Conservation (phyloP, 495 filamentous ascomycete species). For the Diplogelasinospora grovesii region DNA sequence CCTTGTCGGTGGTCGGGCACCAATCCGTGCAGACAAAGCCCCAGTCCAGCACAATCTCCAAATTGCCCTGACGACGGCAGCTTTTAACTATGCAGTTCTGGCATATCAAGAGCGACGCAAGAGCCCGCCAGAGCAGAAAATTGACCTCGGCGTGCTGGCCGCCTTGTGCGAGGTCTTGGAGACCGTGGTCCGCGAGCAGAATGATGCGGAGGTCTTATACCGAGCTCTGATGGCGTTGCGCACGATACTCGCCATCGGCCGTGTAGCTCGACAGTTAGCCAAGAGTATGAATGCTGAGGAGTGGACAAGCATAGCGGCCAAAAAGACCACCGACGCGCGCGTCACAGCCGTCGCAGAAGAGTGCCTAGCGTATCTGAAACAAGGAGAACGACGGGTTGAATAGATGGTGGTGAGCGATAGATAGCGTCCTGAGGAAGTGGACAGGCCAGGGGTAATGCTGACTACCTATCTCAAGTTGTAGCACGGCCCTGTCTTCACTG, state of each 20-base stretch:
- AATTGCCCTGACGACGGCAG: slow-evolving; percentile 73
- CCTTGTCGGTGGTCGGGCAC: slow-evolving; percentile 39
- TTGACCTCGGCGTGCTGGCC: slow-evolving; percentile 12
- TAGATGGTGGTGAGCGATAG: background rate
- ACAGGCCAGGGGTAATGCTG: too few species aligned
- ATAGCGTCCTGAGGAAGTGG: too few species aligned
- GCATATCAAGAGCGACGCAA: slow-evolving; percentile 24
- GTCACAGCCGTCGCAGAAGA: slow-evolving; percentile 53
- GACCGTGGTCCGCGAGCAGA: slow-evolving; percentile 54
- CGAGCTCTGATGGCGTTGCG: slow-evolving; percentile 76
- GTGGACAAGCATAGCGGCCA: slow-evolving; percentile 35
- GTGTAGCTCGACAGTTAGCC: slow-evolving; percentile 39
- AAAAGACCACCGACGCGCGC: slow-evolving; percentile 46
- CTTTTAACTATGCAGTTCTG: slow-evolving; percentile 78
- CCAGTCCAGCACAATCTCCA: slow-evolving; percentile 79
- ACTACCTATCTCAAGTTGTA: too few species aligned
- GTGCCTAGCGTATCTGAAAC: slow-evolving; percentile 44
- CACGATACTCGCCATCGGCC: slow-evolving; percentile 56
- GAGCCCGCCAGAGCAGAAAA: background rate
- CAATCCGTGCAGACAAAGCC: slow-evolving; percentile 45
- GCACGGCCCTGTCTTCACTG: too few species aligned
- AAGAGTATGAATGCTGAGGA: slow-evolving; percentile 37
- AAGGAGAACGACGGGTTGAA: too few species aligned
- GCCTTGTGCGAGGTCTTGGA: slow-evolving; percentile 43
- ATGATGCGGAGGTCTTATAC: slow-evolving; percentile 77